A percentile compares a stretch with the other conserved stretches of the same genome.
These are phyloP conservation scores for Aurantiochytrium sp. DNA, from an alignment of 108 stramenopile genomes.

Conservation along the genomic window DNA sequence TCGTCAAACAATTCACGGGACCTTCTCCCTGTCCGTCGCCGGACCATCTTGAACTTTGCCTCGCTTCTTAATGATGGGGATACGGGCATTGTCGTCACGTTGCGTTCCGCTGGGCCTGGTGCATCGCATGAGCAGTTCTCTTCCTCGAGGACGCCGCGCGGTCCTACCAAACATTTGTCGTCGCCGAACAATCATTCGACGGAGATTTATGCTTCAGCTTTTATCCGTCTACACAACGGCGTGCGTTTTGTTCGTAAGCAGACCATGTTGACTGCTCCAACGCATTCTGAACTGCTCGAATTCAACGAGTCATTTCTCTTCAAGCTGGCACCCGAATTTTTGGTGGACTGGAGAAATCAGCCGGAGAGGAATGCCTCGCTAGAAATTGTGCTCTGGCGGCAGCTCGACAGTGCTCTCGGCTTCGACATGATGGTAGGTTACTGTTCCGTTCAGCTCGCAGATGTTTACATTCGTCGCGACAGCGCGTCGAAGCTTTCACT, in stretches of 20 bases:
- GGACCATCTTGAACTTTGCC: neutral
- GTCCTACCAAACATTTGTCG: neutral
- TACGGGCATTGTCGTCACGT: neutral
- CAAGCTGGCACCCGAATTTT: neutral
- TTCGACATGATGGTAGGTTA: neutral
- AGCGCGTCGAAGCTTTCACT: neutral
- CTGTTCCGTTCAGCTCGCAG: neutral
- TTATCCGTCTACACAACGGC: neutral
- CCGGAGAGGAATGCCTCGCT: neutral
- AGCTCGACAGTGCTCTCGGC: neutral
- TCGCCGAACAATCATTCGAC: neutral
- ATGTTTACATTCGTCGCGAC: neutral
- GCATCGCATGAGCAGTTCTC: neutral
- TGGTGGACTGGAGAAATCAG: neutral
- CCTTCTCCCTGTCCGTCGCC: neutral
- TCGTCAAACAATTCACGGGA: neutral
- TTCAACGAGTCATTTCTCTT: neutral
- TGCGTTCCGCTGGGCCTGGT: neutral
- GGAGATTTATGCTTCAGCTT: neutral
- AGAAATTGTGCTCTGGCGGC: neutral
- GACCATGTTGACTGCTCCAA: neutral
- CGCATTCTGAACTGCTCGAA: neutral
- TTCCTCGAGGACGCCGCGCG: neutral
- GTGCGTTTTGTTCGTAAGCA: neutral
- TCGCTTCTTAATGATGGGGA: neutral